Evolutionary conservation across 2,329 filamentous ascomycete species (phyloP), one percentile per base, ranked within the genome.

Genomic region (Arthrocladium fulminans): DNA sequence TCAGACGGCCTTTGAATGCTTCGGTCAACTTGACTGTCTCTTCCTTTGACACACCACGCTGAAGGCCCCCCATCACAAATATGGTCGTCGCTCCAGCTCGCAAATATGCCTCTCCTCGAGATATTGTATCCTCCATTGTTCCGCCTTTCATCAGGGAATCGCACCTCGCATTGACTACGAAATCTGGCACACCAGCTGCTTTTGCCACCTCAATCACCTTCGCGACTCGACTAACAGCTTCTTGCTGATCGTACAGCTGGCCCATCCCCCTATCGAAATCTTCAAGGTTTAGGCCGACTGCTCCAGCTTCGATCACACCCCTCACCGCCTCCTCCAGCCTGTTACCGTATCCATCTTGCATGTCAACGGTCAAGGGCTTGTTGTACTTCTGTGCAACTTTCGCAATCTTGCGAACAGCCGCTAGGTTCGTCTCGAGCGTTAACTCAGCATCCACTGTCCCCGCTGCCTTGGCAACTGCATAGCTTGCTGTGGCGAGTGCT

Each of bases 291-390:
- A 71, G 73, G 0, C 79, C 78, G 1, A 75, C 73, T 0, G 68
- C 77, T 0, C 78, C 79, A 0, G 72, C 51, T 2, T 66, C 59
- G n/a, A 81, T 69, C 1, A 74, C 65, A 2, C 57, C 59, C 3
- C 61, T 59, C 2, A 80, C 65, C 17, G 19, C 17, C 3, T 71
- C 66, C 4, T 65, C 68, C 1, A 79, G 67, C 15, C 59, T 56
- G 1, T 68, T 61, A 2, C 72, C 73, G 52, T 80, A 82, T 0
- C 78, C 79, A 55, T 82, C 79, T 60, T 81, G 77, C 2, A 81
- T 59, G 56, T 82, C 79, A 3, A 73, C 75, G 0, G 73, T 76
- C 1, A 83, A 60, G 0, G 77, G 75, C 1, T 75, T 63, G 5
- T 66, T 62, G 32, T 66, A 62, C 12, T 63, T 55, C 10, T 58